Evolutionary conservation across 495 filamentous ascomycete genomes (phyloP).

Genomic region (Xylaria scruposa): DNA sequence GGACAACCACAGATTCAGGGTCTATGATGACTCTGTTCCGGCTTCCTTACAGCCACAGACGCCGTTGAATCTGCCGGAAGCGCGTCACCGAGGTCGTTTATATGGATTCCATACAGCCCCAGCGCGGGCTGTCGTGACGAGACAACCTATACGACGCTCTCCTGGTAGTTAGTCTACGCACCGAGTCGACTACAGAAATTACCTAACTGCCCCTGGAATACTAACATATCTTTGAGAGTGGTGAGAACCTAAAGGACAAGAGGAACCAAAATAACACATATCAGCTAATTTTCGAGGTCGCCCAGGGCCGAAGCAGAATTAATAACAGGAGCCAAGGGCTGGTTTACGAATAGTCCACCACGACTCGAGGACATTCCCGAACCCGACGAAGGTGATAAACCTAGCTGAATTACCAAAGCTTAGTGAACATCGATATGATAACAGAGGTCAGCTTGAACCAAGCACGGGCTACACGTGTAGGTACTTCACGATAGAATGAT

Average conservation of each 20-base stretch:
- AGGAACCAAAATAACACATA: constrained; percentile 43
- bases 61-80: constrained; percentile 59
- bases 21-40: constrained; percentile 61
- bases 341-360: background rate
- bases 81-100: constrained; percentile 55
- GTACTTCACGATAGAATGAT: background rate
- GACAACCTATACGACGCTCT: constrained; percentile 6
- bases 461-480: background rate
- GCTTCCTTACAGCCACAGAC: constrained; percentile 62
- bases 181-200: constrained; percentile 35
- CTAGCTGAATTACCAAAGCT: background rate
- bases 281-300: constrained; percentile 17
- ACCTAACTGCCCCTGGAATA: constrained; percentile 48
- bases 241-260: constrained; percentile 54
- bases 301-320: constrained; percentile 24
- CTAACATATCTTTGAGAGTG: constrained; percentile 52
- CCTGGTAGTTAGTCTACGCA: background rate
- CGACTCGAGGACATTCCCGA: background rate
- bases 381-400: background rate
- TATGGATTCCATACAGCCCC: constrained; percentile 56
- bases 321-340: background rate
- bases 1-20: constrained; percentile 37
- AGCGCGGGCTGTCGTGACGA: constrained; percentile 27
- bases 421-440: constrained; percentile 3
- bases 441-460: background rate